phyloP scores from a whole-genome alignment of 768 basidiomycete genomes.

The Suillus variegatus region DNA sequence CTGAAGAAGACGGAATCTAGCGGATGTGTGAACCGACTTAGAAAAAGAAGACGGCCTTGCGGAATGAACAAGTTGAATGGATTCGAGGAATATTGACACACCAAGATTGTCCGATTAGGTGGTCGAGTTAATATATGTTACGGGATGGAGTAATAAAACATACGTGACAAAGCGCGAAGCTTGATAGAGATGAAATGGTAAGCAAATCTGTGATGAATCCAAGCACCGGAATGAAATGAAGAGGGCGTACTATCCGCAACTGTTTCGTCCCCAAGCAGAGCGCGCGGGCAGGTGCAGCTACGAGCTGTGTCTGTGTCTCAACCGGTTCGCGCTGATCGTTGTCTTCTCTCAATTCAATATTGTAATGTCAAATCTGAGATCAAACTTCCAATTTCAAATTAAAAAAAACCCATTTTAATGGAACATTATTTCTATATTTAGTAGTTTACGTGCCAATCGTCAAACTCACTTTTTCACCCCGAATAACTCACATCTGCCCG shows the following conservation, averaged over 20 bases:
- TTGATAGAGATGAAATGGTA: conserved; percentile 10
- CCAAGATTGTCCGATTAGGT: conserved; percentile 26
- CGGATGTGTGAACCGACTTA: conserved; percentile 18
- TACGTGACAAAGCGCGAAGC: conserved; percentile 20
- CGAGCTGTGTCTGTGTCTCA: neutral
- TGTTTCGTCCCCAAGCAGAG: neutral
- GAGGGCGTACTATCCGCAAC: conserved; percentile 3
- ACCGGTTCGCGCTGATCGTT: conserved; percentile 10
- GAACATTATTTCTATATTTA: conserved; percentile 15
- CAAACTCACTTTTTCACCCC: conserved; percentile 2
- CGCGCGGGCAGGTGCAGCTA: neutral
- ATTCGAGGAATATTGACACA: conserved; percentile 24
- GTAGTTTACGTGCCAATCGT: conserved; percentile 12
- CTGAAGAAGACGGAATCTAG: conserved; percentile 13
- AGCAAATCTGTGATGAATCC: conserved; percentile 10
- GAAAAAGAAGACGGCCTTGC: conserved; percentile 18
- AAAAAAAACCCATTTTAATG: neutral
- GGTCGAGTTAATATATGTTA: conserved; percentile 30
- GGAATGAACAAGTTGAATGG: conserved; percentile 19
- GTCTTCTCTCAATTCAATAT: neutral
- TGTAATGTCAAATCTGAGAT: conserved; percentile 19
- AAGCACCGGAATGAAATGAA: conserved; percentile 4
- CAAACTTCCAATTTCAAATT: conserved; percentile 35
- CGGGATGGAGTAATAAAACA: conserved; percentile 19
- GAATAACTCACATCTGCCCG: neutral